A percentile compares a stretch with the other conserved stretches of the same genome.
Evolutionary conservation across 1,139 yeast species (phyloP).

Genomic region (Pichia sp.): DNA sequence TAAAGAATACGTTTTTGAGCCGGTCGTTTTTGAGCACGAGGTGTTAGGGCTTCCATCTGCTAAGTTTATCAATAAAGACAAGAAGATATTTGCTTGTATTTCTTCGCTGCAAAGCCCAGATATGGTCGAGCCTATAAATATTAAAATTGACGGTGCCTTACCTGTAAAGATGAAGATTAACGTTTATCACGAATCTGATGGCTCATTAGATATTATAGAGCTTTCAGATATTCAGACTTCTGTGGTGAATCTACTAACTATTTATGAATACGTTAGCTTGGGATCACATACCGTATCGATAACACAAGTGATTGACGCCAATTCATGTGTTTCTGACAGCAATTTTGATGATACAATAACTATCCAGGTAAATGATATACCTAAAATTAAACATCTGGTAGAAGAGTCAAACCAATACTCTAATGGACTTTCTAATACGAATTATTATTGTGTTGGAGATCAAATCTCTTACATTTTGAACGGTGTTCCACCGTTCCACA

Average conservation of each 20-base stretch:
- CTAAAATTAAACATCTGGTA: constrained; percentile 42
- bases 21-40: constrained; percentile 47
- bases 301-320: constrained; percentile 52
- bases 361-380: constrained; percentile 58
- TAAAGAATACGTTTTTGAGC: constrained; percentile 25
- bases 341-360: constrained; percentile 31
- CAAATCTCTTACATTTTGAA: constrained; percentile 66
- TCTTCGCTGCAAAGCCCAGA: constrained; percentile 32
- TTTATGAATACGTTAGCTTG: constrained; percentile 27
- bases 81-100: constrained; percentile 47
- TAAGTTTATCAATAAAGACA: constrained; percentile 16
- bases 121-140: constrained; percentile 44
- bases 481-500: constrained; percentile 74
- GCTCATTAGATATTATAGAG: constrained; percentile 16
- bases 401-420: constrained; percentile 22
- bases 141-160: constrained; percentile 49
- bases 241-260: constrained; percentile 18
- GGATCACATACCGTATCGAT: constrained; percentile 56
- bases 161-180: constrained; percentile 42
- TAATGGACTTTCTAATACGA: constrained; percentile 25
- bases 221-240: constrained; percentile 18
- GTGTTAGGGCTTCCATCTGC: constrained; percentile 59
- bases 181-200: constrained; percentile 25
- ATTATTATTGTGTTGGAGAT: constrained; percentile 85
- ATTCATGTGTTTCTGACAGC: constrained; percentile 53